phyloP scores from a whole-genome alignment of 164 flowering plant genomes.

The Stephania yunnanensis region DNA sequence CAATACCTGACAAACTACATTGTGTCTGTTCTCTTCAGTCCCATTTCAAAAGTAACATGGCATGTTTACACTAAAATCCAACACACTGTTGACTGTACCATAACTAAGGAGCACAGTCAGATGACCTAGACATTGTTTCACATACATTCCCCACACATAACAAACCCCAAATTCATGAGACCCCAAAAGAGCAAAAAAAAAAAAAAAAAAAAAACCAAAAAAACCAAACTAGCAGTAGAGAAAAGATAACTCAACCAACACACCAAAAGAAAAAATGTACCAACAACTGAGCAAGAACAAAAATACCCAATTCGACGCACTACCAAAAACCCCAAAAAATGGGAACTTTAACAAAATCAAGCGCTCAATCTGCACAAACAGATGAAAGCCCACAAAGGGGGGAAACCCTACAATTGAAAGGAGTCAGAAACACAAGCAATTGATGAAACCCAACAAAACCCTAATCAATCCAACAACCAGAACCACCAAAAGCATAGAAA shows the following conservation, averaged over 20 bases:
- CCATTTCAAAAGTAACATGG: background rate
- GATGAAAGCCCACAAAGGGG: slow-evolving; percentile 3
- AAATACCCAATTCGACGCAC: background rate
- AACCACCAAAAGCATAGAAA: background rate
- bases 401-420: background rate
- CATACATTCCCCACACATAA: background rate
- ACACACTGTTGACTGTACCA: background rate
- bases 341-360: too few species aligned
- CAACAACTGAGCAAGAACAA: slow-evolving; percentile 18
- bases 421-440: too few species aligned
- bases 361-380: background rate
- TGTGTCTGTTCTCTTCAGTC: background rate
- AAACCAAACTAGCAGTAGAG: background rate
- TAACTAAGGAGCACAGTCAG: background rate
- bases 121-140: background rate
- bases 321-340: background rate
- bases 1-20: background rate
- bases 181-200: background rate
- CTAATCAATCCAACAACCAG: background rate
- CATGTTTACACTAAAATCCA: background rate
- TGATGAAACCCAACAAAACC: too few species aligned
- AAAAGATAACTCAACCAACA: background rate
- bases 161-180: background rate
- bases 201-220: background rate
- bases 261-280: slow-evolving; percentile 85